Conservation (phyloP, 2,329 filamentous ascomycete species). For the Fusarium sp. region DNA sequence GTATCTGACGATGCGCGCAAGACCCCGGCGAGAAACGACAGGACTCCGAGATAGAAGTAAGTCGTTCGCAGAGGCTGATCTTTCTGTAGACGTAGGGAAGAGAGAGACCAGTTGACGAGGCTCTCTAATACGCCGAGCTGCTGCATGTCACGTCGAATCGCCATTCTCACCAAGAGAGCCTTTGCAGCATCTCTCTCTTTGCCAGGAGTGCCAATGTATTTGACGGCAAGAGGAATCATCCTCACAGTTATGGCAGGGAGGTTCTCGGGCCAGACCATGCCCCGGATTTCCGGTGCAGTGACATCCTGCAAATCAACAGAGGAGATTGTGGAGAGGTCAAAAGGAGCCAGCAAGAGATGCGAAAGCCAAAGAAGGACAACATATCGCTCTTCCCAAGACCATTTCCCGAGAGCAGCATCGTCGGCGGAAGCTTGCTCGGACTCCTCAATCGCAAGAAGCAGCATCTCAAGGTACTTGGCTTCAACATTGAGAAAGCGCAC, state of each 20-base stretch:
- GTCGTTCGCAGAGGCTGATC: slow-evolving; percentile 58
- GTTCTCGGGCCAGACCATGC: slow-evolving; percentile 64
- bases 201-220: slow-evolving; percentile 76
- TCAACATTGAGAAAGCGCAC: slow-evolving; percentile 92
- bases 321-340: slow-evolving; percentile 89
- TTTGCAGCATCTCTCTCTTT: slow-evolving; percentile 94
- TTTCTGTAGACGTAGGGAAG: slow-evolving; percentile 60
- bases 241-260: slow-evolving; percentile 76
- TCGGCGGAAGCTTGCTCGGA: slow-evolving; percentile 50
- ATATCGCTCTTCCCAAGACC: slow-evolving; percentile 90
- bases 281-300: slow-evolving; percentile 53
- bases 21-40: slow-evolving; percentile 82
- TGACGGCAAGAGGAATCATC: slow-evolving; percentile 74
- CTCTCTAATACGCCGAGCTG: slow-evolving; percentile 72
- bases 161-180: slow-evolving; percentile 79
- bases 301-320: slow-evolving; percentile 61
- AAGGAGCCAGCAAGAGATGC: slow-evolving; percentile 84
- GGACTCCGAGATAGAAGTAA: slow-evolving; percentile 79
- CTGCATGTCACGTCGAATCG: slow-evolving; percentile 90
- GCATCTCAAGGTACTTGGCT: slow-evolving; percentile 80
- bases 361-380: slow-evolving; percentile 88
- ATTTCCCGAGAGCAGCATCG: slow-evolving; percentile 44
- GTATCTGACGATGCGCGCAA: slow-evolving; percentile 74
- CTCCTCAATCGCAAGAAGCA: slow-evolving; percentile 78
- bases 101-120: slow-evolving; percentile 76